Percentiles rank a stretch among this genome's conserved stretches.
Evolutionary conservation across 371 early-diverging fungal genomes (phyloP).

Genomic region (Apophysomyces variabilis): DNA sequence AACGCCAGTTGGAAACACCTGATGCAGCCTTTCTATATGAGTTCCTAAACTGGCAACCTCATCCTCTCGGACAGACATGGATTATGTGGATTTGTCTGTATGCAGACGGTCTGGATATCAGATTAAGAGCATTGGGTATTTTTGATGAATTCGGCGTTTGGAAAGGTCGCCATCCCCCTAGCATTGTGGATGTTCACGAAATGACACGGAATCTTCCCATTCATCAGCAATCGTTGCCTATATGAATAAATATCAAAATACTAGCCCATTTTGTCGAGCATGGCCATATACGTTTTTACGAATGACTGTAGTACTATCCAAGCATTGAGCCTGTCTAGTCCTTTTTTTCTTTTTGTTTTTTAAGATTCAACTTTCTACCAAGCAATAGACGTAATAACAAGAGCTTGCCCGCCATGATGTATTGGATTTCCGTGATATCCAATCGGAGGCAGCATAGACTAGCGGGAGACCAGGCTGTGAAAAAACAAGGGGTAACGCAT

Average conservation of each 20-base stretch:
- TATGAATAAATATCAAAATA: not conserved
- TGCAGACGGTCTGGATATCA: constrained; percentile 45
- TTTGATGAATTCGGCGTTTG: constrained; percentile 34
- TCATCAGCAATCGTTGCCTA: constrained; percentile 16
- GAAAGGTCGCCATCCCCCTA: not conserved
- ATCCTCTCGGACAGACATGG: constrained; percentile 33
- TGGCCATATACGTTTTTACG: not conserved
- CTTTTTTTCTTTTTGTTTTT: too few species aligned
- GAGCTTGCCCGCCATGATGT: too few species aligned
- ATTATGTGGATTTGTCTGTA: constrained; percentile 39
- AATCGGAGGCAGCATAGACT: too few species aligned
- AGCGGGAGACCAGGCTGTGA: too few species aligned
- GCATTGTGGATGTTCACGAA: constrained; percentile 17
- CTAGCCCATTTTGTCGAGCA: not conserved
- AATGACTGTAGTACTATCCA: too few species aligned
- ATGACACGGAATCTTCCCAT: constrained; percentile 13
- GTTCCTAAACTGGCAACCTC: constrained; percentile 41
- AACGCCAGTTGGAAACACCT: constrained; percentile 20
- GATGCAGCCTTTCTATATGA: constrained; percentile 29
- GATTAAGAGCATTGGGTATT: constrained; percentile 35
- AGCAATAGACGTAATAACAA: too few species aligned
- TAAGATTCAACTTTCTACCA: too few species aligned
- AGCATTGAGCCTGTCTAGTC: too few species aligned
- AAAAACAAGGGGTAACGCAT: too few species aligned
- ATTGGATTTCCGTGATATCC: too few species aligned